phyloP scores from a whole-genome alignment of 148 eudicot genomes.

The Drosera capensis region DNA sequence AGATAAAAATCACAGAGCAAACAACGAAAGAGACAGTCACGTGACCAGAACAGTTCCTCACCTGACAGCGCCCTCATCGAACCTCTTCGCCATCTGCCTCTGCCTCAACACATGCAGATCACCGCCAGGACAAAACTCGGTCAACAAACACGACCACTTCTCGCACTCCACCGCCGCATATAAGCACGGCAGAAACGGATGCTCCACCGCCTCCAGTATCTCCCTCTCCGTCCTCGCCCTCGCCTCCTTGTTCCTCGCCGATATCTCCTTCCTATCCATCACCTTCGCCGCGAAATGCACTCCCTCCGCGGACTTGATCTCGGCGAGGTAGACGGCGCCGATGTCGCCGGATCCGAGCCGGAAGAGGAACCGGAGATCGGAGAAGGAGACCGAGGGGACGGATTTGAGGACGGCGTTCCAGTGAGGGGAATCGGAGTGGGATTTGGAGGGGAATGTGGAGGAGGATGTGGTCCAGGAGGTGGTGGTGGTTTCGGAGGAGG shows the following conservation, averaged over 20 bases:
- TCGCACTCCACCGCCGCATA: constrained; percentile 46
- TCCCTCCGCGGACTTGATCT: constrained; percentile 32
- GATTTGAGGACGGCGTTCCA: constrained; percentile 4
- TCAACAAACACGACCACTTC: constrained; percentile 62
- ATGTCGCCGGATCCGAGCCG: constrained; percentile 91
- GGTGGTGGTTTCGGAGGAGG: constrained; percentile 52
- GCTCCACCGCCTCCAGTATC: constrained; percentile 64
- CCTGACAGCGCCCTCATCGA: constrained; percentile 83
- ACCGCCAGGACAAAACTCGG: constrained; percentile 96
- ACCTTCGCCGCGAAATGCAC: constrained; percentile 69
- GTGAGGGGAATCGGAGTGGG: constrained; percentile 2
- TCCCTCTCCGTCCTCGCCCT: constrained; percentile 61
- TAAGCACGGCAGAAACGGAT: constrained; percentile 73
- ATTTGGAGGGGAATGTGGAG: constrained; percentile 17
- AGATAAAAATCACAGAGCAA: background rate
- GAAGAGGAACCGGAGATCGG: constrained; percentile 61
- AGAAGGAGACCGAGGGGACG: constrained; percentile 21
- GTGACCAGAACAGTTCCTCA: constrained; percentile 10
- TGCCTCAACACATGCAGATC: constrained; percentile 92
- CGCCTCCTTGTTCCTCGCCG: constrained; percentile 56
- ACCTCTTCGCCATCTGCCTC: constrained; percentile 69
- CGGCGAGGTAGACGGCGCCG: constrained; percentile 72
- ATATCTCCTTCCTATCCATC: constrained; percentile 65
- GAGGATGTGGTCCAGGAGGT: constrained; percentile 38
- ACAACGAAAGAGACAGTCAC: background rate